Evolutionary conservation across 2,329 filamentous ascomycete genomes (phyloP).

Genomic region (Bimuria novae-zelandiae): DNA sequence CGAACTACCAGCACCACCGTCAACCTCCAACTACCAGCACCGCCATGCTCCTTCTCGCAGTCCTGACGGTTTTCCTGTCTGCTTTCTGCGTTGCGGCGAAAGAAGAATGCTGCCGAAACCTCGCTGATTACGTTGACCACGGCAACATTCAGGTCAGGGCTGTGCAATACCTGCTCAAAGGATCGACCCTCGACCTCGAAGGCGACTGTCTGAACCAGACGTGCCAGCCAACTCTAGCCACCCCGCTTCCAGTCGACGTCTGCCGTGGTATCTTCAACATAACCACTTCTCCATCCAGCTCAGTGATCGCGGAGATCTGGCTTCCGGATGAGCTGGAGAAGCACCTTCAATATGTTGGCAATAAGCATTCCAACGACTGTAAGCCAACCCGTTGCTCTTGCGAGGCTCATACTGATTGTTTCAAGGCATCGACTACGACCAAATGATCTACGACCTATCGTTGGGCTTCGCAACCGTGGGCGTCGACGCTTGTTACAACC

Average conservation of each 20-base stretch:
- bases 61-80: background rate
- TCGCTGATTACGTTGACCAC: background rate
- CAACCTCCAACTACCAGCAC: background rate
- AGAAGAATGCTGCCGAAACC: background rate
- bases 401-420: background rate
- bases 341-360: background rate
- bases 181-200: slow-evolving; percentile 4
- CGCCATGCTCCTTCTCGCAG: background rate
- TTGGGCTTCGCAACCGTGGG: slow-evolving; percentile 41
- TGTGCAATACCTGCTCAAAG: slow-evolving; percentile 7
- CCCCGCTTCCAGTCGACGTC: background rate
- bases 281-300: background rate
- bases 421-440: background rate
- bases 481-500: slow-evolving; percentile 45
- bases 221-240: background rate
- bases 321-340: background rate
- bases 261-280: background rate
- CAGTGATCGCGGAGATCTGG: background rate
- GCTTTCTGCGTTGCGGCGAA: background rate
- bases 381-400: background rate
- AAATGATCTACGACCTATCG: background rate
- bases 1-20: too few species aligned
- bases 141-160: background rate
- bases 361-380: background rate
- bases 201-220: slow-evolving; percentile 7